These are phyloP conservation scores for Ophiostoma novo-ulmi DNA, from an alignment of 2,329 filamentous ascomycete genomes.

Conservation along the genomic window DNA sequence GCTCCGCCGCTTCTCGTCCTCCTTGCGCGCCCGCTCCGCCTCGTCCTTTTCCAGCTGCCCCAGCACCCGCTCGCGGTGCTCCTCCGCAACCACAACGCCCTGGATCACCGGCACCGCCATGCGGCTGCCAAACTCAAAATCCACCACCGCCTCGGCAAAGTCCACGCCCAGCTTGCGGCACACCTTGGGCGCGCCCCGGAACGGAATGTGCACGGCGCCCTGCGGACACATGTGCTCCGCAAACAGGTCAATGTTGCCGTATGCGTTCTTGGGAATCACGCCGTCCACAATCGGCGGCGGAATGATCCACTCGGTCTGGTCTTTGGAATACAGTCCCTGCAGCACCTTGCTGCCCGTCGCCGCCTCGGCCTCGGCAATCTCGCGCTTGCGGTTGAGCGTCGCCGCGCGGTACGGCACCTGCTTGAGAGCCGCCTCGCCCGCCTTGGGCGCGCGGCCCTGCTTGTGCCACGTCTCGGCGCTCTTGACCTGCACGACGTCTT, in stretches of 20 bases:
- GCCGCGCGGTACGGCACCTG: constrained; percentile 85
- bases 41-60: constrained; percentile 76
- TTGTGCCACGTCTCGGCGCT: constrained; percentile 97
- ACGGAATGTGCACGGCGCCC: constrained; percentile 76
- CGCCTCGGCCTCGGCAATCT: constrained; percentile 79
- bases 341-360: constrained; percentile 75
- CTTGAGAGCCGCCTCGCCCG: constrained; percentile 73
- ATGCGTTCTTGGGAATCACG: constrained; percentile 86
- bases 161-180: constrained; percentile 82
- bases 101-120: constrained; percentile 90
- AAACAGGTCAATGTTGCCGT: constrained; percentile 95
- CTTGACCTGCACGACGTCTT: constrained; percentile 78
- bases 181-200: constrained; percentile 68
- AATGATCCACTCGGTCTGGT: constrained; percentile 94
- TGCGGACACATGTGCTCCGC: constrained; percentile 85
- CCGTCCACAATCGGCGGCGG: constrained; percentile 80
- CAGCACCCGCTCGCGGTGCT: constrained; percentile 68
- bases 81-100: constrained; percentile 80
- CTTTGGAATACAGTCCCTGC: constrained; percentile 76
- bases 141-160: constrained; percentile 89
- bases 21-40: constrained; percentile 67
- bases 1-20: constrained; percentile 76
- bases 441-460: constrained; percentile 72
- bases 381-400: constrained; percentile 77
- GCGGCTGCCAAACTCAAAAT: constrained; percentile 92